These are phyloP conservation scores for Hanseniaspora nectarophila DNA, from an alignment of 805 yeast genomes.

Conservation along the genomic window DNA sequence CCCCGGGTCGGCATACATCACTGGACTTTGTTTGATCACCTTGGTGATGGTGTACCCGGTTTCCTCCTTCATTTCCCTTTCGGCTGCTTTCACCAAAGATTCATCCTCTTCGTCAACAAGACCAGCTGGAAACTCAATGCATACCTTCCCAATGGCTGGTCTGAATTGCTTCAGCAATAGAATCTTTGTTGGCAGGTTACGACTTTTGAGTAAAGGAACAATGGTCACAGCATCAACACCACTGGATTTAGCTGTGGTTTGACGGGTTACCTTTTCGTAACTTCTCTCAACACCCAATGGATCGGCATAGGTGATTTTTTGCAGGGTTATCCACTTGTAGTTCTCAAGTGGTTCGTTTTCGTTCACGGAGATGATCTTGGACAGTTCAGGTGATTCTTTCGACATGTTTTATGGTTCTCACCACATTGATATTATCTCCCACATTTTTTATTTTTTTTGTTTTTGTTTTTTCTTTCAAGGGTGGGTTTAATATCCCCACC, in stretches of 20 bases:
- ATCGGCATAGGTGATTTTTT: slow-evolving; percentile 57
- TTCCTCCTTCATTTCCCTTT: slow-evolving; percentile 80
- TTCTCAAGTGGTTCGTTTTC: slow-evolving; percentile 30
- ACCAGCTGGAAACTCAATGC: slow-evolving; percentile 94
- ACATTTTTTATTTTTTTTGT: too few species aligned
- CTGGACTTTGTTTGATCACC: slow-evolving; percentile 36
- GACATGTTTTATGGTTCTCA: neutral
- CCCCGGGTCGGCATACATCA: slow-evolving; percentile 68
- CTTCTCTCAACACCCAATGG: slow-evolving; percentile 58
- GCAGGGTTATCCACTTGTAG: slow-evolving; percentile 57
- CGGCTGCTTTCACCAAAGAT: slow-evolving; percentile 58
- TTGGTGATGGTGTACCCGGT: slow-evolving; percentile 73
- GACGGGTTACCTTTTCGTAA: slow-evolving; percentile 86
- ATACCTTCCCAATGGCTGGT: slow-evolving; percentile 80
- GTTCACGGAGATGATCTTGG: slow-evolving; percentile 24
- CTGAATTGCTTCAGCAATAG: slow-evolving; percentile 81
- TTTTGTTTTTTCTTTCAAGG: neutral
- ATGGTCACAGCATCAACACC: slow-evolving; percentile 83
- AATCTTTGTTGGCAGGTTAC: slow-evolving; percentile 38
- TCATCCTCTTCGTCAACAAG: slow-evolving; percentile 75
- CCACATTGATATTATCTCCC: neutral
- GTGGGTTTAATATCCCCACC: too few species aligned
- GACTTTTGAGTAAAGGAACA: slow-evolving; percentile 51
- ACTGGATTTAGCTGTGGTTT: slow-evolving; percentile 52
- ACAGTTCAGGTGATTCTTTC: slow-evolving; percentile 30